Conservation (phyloP, 306 rosid species). For the Gastrolobium villosum region DNA sequence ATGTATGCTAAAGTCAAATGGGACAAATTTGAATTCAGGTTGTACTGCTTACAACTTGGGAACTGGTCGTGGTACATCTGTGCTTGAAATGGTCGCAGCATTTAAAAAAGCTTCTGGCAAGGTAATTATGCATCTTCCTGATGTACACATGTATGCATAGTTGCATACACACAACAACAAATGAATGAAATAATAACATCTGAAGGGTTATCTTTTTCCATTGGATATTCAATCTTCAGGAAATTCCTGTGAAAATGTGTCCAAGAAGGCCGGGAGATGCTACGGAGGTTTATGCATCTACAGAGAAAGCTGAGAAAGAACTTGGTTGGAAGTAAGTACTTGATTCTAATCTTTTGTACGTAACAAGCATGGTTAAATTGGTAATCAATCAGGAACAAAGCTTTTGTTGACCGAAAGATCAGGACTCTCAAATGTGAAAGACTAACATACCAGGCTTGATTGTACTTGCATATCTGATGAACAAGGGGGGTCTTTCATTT, state of each 20-base stretch:
- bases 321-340: constrained; percentile 91
- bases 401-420: constrained; percentile 19
- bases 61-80: constrained; percentile 92
- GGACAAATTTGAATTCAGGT: constrained; percentile 61
- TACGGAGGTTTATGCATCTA: constrained; percentile 90
- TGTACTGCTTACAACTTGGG: constrained; percentile 92
- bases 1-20: constrained; percentile 39
- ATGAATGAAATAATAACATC: constrained; percentile 3
- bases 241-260: constrained; percentile 80
- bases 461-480: constrained; percentile 39
- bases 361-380: constrained; percentile 26
- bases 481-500: not conserved
- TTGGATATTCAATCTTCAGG: constrained; percentile 54
- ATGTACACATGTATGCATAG: not conserved
- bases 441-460: constrained; percentile 18
- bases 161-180: not conserved
- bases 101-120: constrained; percentile 90
- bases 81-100: constrained; percentile 92
- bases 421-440: constrained; percentile 15
- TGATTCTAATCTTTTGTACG: not conserved
- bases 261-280: constrained; percentile 94
- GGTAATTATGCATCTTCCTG: constrained; percentile 53
- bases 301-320: constrained; percentile 83
- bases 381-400: constrained; percentile 15
- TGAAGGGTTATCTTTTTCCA: constrained; percentile 11